Percentiles rank a stretch among this genome's conserved stretches.
Conservation (phyloP, 331 rosid genomes). For the Erythrophleum ivorense region DNA sequence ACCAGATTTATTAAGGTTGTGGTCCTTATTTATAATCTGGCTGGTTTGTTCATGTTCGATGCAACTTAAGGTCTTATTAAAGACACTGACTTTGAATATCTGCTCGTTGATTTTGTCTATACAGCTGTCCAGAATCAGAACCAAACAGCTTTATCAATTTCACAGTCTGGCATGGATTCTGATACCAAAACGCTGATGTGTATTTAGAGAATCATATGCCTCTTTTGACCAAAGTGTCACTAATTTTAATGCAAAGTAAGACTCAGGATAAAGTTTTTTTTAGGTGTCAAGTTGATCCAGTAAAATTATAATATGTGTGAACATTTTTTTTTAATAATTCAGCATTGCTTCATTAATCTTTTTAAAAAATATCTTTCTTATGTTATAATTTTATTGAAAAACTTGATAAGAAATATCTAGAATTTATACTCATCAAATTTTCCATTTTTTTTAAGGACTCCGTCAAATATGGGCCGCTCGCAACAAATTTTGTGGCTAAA, state of each 20-base stretch:
- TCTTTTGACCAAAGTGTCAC: not conserved
- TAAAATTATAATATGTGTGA: too few relatives aligned
- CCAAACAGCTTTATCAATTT: not conserved
- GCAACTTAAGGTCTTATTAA: not conserved
- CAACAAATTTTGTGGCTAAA: not conserved
- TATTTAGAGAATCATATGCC: not conserved
- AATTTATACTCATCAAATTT: not conserved
- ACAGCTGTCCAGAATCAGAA: slow-evolving; percentile 12
- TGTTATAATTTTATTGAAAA: not conserved
- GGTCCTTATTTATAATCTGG: not conserved
- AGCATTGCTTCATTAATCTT: too few relatives aligned
- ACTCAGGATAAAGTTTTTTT: too few relatives aligned
- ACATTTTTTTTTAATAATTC: too few relatives aligned
- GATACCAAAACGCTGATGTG: not conserved
- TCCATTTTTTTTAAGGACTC: not conserved
- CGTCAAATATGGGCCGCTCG: not conserved
- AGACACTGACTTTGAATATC: not conserved
- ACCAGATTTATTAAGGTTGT: not conserved
- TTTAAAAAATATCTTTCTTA: too few relatives aligned
- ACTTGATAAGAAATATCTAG: not conserved
- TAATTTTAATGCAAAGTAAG: not conserved
- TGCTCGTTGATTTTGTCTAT: not conserved
- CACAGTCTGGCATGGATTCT: not conserved
- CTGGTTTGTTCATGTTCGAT: not conserved
- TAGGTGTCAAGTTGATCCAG: too few relatives aligned